Conservation (phyloP, 202 grass and related monocot genomes). For the Carex arenaria region DNA sequence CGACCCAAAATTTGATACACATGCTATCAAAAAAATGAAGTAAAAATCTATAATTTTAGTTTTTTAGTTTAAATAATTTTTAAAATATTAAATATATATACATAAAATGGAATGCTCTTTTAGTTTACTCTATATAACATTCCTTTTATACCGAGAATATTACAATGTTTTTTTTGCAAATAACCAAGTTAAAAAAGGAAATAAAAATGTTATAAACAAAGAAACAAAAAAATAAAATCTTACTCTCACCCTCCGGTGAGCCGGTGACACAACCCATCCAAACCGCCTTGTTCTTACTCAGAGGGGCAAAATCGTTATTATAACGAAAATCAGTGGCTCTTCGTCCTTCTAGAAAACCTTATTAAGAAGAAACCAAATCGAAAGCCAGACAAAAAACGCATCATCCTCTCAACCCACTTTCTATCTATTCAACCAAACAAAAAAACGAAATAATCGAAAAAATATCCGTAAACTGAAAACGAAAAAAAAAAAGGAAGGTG, state of each 20-base stretch:
- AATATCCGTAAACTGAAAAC: not conserved
- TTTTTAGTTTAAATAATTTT: too few relatives aligned
- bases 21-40: too few relatives aligned
- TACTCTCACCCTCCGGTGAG: not conserved
- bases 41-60: too few relatives aligned
- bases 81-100: too few relatives aligned
- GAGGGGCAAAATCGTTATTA: not conserved
- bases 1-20: too few relatives aligned
- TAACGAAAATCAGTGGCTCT: not conserved
- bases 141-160: not conserved
- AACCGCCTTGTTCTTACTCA: not conserved
- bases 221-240: not conserved
- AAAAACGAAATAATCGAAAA: not conserved
- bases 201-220: not conserved
- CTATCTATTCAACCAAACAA: not conserved
- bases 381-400: not conserved
- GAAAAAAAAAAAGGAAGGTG: not conserved
- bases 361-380: constrained; percentile 4
- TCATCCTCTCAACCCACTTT: constrained; percentile 9
- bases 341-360: not conserved
- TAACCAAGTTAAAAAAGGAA: not conserved
- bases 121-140: not conserved
- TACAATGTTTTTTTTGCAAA: not conserved
- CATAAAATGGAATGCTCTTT: not conserved
- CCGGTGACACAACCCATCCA: not conserved